Evolutionary conservation across 2,329 filamentous ascomycete species (phyloP).

Genomic region (Trematosphaeria pertusa): DNA sequence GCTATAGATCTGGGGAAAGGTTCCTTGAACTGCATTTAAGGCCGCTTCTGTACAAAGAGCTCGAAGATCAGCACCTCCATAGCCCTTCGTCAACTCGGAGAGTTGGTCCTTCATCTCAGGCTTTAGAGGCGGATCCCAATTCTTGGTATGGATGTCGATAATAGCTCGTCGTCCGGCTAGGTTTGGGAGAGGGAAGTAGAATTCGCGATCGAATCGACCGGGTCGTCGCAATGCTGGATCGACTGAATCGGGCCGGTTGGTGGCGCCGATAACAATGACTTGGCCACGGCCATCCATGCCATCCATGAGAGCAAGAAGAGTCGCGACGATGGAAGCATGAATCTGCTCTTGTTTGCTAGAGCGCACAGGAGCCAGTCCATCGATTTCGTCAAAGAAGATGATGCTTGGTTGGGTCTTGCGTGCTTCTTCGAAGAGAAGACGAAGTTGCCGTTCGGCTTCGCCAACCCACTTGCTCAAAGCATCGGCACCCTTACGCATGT

Average conservation of each 20-base stretch:
- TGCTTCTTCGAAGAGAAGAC: conserved; percentile 93
- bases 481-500: conserved; percentile 99
- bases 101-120: conserved; percentile 81
- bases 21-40: conserved; percentile 92
- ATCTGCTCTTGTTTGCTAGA: conserved; percentile 99
- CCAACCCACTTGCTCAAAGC: conserved; percentile 98
- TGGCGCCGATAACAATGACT: conserved; percentile 98
- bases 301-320: conserved; percentile 59
- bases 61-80: conserved; percentile 92
- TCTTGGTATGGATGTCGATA: conserved; percentile 92
- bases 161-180: conserved; percentile 81
- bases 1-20: conserved; percentile 94
- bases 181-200: conserved; percentile 94
- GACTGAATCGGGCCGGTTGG: conserved; percentile 94
- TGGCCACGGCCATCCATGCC: conserved; percentile 67
- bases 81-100: conserved; percentile 90
- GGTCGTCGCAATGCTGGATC: conserved; percentile 94
- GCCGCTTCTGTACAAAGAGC: conserved; percentile 96
- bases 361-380: conserved; percentile 91
- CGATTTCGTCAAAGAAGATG: conserved; percentile 99
- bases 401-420: conserved; percentile 96
- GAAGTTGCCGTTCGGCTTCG: conserved; percentile 93
- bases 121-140: conserved; percentile 82
- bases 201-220: conserved; percentile 95
- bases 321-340: conserved; percentile 82